phyloP scores from a whole-genome alignment of 768 basidiomycete genomes.

The Agaricus sinodeliciosus region DNA sequence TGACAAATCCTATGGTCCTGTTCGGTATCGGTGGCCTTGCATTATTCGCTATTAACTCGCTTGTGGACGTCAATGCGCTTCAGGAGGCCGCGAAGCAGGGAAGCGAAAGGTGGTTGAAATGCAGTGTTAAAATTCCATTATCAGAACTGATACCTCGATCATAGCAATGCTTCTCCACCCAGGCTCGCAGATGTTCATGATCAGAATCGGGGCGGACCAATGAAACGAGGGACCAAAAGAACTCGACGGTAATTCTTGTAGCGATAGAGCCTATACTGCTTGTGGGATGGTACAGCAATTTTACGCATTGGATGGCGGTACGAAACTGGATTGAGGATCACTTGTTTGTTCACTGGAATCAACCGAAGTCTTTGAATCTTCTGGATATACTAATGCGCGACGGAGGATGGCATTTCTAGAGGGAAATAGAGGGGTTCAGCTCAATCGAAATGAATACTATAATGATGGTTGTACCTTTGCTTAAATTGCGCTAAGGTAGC shows the following conservation, averaged over 20 bases:
- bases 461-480: slow-evolving; percentile 47
- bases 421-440: background rate
- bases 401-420: slow-evolving; percentile 8
- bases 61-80: slow-evolving; percentile 7
- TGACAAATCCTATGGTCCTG: slow-evolving; percentile 82
- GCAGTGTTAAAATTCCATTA: background rate
- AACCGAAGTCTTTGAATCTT: background rate
- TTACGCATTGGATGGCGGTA: background rate
- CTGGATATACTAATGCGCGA: slow-evolving; percentile 5
- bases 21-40: slow-evolving; percentile 56
- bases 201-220: background rate
- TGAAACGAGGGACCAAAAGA: slow-evolving; percentile 3
- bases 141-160: background rate
- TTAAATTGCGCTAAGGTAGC: slow-evolving; percentile 57
- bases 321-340: background rate
- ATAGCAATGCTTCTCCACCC: background rate
- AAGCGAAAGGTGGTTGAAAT: background rate
- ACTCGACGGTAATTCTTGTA: slow-evolving; percentile 6
- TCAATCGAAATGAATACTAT: slow-evolving; percentile 41
- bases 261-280: background rate
- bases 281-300: background rate
- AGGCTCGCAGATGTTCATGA: background rate
- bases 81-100: slow-evolving; percentile 7
- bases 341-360: background rate
- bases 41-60: slow-evolving; percentile 7